Evolutionary conservation across 2,329 filamentous ascomycete genomes (phyloP).

Genomic region (Eutypella sp.): DNA sequence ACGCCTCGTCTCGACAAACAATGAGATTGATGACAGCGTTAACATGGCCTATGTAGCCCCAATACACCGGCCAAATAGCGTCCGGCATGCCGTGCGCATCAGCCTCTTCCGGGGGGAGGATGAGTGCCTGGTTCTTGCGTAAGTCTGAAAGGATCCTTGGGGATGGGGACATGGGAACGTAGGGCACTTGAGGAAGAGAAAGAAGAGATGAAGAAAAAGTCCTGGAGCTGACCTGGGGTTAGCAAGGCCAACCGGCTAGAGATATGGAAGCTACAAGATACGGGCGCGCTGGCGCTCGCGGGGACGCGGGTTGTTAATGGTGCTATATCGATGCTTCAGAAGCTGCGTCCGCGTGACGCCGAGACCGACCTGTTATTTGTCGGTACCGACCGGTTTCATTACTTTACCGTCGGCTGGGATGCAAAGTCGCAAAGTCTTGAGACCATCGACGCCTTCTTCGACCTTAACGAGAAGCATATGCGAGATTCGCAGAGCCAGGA

Average conservation of each 20-base stretch:
- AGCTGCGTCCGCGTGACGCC: conserved; percentile 69
- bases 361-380: conserved; percentile 83
- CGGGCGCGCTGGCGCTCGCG: conserved; percentile 52
- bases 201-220: not conserved
- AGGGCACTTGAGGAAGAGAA: not conserved
- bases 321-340: conserved; percentile 78
- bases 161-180: not conserved
- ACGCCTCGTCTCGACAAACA: conserved; percentile 6
- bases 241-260: conserved; percentile 84
- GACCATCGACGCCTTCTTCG: conserved; percentile 46
- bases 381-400: conserved; percentile 83
- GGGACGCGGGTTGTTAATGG: conserved; percentile 73
- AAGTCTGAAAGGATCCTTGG: conserved; percentile 33
- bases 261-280: conserved; percentile 68
- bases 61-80: conserved; percentile 86
- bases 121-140: conserved; percentile 86
- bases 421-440: conserved; percentile 44
- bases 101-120: conserved; percentile 69
- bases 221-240: conserved; percentile 25
- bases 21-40: conserved; percentile 20
- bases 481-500: conserved; percentile 79
- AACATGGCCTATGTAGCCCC: conserved; percentile 91
- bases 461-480: conserved; percentile 55
- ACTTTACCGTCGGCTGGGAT: conserved; percentile 88
- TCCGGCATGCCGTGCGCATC: conserved; percentile 80